Evolutionary conservation across 2,329 filamentous ascomycete species (phyloP), one percentile per base, ranked within the genome.

Genomic region (Penicillium sp.): DNA sequence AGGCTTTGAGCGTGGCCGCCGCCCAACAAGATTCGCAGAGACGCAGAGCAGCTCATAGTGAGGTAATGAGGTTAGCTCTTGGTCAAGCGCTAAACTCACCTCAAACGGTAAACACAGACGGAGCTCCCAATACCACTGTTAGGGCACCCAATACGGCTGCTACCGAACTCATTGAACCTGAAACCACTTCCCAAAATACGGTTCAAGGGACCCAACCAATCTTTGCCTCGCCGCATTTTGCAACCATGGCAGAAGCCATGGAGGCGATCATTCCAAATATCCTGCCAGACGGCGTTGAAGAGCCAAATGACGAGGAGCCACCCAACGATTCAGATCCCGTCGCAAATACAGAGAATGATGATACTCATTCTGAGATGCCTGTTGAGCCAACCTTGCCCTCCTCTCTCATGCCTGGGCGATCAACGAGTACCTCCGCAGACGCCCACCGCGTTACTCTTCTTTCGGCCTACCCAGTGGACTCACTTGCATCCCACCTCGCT

Each of bases 361-460:
- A 61, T 7, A 47, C 57, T 16, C 56, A 55, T 13, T 45, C 53
- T 14, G 57, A 61, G 24, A 51, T 57, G 22, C 57, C 50, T 41
- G 51, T 57, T 11, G 54, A 54, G 13, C 63, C 63, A 10, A 51
- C 57, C 13, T 48, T 63, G 39, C 58, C 60, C 14, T 57, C 58
- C 22, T 50, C 64, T 21, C 61, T 57, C 6, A 50, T 53, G 27
- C 56, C 60, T 29, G 58, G 56, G 31, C 61, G 44, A 55, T n/a
- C 52, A 24, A 16, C 40, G 16, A 56, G 43, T 39, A 46, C 53
- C 14, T 48, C 53, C 14, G 45, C 61, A 29, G 55, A 59, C 9
- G 61, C 69, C 21, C 74, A 75, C 57, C 68, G 74, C 43, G 69
- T 77, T 14, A 77, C 74, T 4, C 71, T 76, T 14, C 72, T 77